Percentiles rank a stretch among this genome's conserved stretches.
These are phyloP conservation scores for Persicaria tinctoria DNA, from an alignment of 148 eudicot genomes.

Conservation along the genomic window DNA sequence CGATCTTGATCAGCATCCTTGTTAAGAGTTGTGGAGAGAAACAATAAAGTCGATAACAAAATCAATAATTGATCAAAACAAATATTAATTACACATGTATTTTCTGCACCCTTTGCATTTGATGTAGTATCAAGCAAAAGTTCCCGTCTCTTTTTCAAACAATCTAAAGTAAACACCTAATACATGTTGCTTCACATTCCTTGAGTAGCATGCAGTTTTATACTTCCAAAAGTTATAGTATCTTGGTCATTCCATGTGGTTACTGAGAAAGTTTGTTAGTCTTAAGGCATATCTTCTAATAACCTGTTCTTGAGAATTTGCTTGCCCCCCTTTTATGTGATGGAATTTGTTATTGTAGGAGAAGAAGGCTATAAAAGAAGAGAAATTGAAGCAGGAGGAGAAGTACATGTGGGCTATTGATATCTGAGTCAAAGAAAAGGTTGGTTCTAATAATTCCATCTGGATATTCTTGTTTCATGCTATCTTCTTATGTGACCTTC, in stretches of 20 bases:
- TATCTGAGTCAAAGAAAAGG: constrained; percentile 96
- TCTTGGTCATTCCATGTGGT: no score
- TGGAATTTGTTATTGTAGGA: constrained; percentile 50
- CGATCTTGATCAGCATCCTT: constrained; percentile 34
- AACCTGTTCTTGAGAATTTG: constrained; percentile 1
- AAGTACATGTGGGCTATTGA: constrained; percentile 98
- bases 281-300: not conserved
- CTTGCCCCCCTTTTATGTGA: constrained; percentile 1
- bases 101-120: not conserved
- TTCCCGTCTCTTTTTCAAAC: not conserved
- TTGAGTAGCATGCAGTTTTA: no score
- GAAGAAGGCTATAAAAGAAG: constrained; percentile 89
- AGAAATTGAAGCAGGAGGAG: constrained; percentile 85
- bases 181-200: no score
- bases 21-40: constrained; percentile 35
- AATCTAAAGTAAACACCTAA: no score
- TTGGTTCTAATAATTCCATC: constrained; percentile 17
- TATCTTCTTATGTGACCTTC: not conserved
- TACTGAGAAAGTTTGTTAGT: no score
- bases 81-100: not conserved
- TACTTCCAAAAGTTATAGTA: no score
- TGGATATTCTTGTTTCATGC: not conserved
- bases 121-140: not conserved
- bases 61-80: not conserved
- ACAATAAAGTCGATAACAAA: not conserved